Conservation (phyloP, 371 early-diverging fungal species). For the Apophysomyces variabilis region DNA sequence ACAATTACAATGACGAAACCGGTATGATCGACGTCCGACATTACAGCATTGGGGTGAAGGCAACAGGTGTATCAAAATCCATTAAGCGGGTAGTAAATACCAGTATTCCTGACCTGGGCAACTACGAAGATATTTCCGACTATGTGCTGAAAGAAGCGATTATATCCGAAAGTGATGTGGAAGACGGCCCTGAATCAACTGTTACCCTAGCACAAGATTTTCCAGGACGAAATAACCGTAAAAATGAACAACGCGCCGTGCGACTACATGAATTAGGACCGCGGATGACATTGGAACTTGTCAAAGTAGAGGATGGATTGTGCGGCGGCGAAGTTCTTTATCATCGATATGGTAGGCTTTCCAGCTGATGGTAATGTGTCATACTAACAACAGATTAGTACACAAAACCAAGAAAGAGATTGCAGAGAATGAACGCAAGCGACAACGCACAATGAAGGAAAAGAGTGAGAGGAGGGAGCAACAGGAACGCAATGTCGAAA, state of each 20-base stretch:
- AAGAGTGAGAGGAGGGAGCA: constrained; percentile 72
- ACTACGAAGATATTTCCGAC: constrained; percentile 90
- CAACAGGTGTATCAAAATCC: constrained; percentile 88
- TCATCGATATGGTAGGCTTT: constrained; percentile 67
- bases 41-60: constrained; percentile 87
- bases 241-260: constrained; percentile 85
- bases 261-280: constrained; percentile 93
- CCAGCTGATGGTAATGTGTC: background rate
- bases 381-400: constrained; percentile 35
- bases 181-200: constrained; percentile 83
- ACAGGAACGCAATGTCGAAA: constrained; percentile 84
- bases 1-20: constrained; percentile 88
- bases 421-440: constrained; percentile 59
- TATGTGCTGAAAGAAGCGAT: constrained; percentile 86
- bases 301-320: constrained; percentile 92
- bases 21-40: constrained; percentile 90
- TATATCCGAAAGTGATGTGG: constrained; percentile 91
- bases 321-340: constrained; percentile 93
- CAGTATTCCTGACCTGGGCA: constrained; percentile 77
- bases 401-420: constrained; percentile 76
- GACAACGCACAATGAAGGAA: constrained; percentile 61
- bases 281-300: constrained; percentile 82
- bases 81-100: constrained; percentile 82
- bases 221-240: constrained; percentile 74
- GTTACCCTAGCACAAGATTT: constrained; percentile 86